Percentiles rank a stretch among this genome's conserved stretches.
Conservation (phyloP, 129 eudicot genomes). For the Erigeron canadensis region DNA sequence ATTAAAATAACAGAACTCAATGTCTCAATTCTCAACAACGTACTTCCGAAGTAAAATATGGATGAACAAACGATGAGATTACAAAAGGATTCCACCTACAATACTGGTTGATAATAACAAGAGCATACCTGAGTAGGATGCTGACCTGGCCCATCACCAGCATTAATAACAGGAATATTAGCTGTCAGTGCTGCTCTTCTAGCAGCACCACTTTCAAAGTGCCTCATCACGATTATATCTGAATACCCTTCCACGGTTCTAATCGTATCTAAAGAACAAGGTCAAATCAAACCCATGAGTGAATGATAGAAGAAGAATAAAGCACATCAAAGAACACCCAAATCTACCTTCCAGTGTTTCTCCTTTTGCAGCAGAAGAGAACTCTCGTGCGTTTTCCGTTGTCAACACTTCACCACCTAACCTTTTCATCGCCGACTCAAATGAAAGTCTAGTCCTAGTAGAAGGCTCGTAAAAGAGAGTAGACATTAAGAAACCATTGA, state of each 20-base stretch:
- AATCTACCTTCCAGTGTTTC: constrained; percentile 93
- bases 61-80: too few species aligned
- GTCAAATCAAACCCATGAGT: constrained; percentile 1
- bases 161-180: constrained; percentile 87
- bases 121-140: constrained; percentile 84
- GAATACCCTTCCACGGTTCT: constrained; percentile 96
- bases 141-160: constrained; percentile 99
- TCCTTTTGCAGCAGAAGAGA: constrained; percentile 98
- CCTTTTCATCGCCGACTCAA: constrained; percentile 97
- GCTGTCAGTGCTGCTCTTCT: constrained; percentile 89
- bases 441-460: constrained; percentile 95
- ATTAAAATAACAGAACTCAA: constrained; percentile 1
- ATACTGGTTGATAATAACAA: background rate
- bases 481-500: constrained; percentile 86
- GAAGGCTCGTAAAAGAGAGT: constrained; percentile 97
- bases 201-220: constrained; percentile 96
- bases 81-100: too few species aligned
- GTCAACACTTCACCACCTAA: constrained; percentile 97
- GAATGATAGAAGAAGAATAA: constrained; percentile 4
- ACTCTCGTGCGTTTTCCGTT: constrained; percentile 95
- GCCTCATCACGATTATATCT: constrained; percentile 95
- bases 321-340: background rate
- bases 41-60: background rate
- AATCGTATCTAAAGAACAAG: constrained; percentile 60
- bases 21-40: too few species aligned